Base-by-base conservation (phyloP, 805 yeast species). In the Ogataea neopini region DNA sequence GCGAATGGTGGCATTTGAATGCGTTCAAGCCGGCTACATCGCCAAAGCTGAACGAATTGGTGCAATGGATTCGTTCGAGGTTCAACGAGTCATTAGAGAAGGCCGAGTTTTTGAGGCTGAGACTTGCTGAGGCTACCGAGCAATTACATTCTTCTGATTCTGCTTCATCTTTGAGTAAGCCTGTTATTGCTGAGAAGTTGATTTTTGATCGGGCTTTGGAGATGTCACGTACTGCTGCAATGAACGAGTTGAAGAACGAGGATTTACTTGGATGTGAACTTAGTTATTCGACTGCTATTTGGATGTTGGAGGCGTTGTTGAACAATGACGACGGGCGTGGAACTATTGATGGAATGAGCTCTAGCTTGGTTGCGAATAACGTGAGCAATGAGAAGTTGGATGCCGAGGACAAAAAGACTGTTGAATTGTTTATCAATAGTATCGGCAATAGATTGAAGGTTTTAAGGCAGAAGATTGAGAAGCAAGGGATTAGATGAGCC, bases 201-300 rank as follows among this genome's bases (percentile, higher is more conserved):
- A 80, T 91, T 20, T 94, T 92, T 68, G 97, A 94, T 58, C 75
- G 98, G 41, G 97, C 98, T 2, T 75, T 92, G 60, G 98, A 92
- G 60, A 88, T 91, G 73, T 87, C 96, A 2, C 80, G 96, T 58
- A 82, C 81, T 42, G 96, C 98, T 1, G 98, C 98, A 0, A 84
- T 86, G 47, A 83, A 85, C 62, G 99, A 92, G 68, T 73, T 90
- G 58, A 79, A 77, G 34, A 87, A 87, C 38, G 85, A 81, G 46
- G 90, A 85, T 60, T 64, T 87, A 43, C 71, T 73, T 15, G 86
- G 86, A 6, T 91, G 97, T 67, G 97, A 91, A 66, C 68, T 87
- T 49, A 86, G 92, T 7, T 92, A 92, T 64, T 88, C 95, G 3
- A 88, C 96, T 0, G 84, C 97, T 0, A 80, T 92, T 44, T 92